phyloP scores from a whole-genome alignment of 495 filamentous ascomycete genomes.

The Xylaria flabelliformis region DNA sequence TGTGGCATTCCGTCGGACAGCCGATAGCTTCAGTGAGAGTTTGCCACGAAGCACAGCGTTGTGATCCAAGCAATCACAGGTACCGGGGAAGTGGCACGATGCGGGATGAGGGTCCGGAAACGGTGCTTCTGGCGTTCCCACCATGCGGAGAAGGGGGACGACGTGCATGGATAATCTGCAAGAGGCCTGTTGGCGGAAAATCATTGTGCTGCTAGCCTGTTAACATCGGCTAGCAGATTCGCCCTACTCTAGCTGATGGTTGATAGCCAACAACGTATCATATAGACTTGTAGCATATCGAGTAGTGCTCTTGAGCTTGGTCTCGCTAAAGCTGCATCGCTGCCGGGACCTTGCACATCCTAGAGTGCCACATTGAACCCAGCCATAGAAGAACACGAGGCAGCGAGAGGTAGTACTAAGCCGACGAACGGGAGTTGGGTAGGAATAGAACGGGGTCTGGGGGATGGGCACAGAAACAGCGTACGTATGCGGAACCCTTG shows the following conservation, averaged over 20 bases:
- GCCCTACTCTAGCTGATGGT: background rate
- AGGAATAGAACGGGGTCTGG: background rate
- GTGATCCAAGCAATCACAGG: conserved; percentile 36
- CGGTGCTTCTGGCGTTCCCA: conserved; percentile 20
- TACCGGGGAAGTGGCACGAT: conserved; percentile 36
- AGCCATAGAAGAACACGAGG: background rate
- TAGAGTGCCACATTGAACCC: background rate
- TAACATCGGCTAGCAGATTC: conserved; percentile 10
- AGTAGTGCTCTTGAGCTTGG: background rate
- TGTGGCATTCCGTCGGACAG: conserved; percentile 15
- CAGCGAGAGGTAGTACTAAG: background rate
- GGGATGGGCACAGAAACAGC: background rate
- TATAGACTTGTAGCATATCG: background rate
- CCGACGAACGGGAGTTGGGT: background rate
- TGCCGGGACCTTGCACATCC: conserved; percentile 13
- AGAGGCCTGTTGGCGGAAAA: conserved; percentile 19
- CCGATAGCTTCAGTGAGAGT: conserved; percentile 47
- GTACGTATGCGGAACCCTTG: background rate
- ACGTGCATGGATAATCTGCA: conserved; percentile 27
- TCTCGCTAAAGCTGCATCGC: conserved; percentile 25
- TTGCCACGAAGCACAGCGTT: conserved; percentile 54
- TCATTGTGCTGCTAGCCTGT: conserved; percentile 12
- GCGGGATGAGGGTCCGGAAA: conserved; percentile 16
- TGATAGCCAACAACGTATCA: conserved; percentile 8
- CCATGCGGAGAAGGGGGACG: conserved; percentile 23